Conservation (phyloP, 805 yeast genomes). For the Dipodascus geniculatus region DNA sequence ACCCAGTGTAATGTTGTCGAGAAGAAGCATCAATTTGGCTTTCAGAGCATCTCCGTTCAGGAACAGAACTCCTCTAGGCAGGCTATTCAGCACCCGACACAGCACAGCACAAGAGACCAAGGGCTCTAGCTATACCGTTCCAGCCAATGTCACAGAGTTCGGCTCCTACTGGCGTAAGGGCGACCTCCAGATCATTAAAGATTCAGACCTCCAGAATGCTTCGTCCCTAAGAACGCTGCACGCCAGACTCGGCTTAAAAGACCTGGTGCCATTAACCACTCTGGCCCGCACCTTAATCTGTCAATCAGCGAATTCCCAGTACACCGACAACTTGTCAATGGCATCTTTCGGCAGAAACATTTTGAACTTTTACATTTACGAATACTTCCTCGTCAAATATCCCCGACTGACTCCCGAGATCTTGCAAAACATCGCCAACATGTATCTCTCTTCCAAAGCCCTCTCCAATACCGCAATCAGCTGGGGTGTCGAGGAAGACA, state of each 20-base stretch:
- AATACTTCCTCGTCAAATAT: conserved; percentile 58
- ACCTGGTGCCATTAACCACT: conserved; percentile 44
- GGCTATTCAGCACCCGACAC: no score
- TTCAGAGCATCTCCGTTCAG: not conserved
- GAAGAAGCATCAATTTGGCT: not conserved
- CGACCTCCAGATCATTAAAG: conserved; percentile 27
- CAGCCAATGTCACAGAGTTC: conserved; percentile 22
- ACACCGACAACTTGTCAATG: conserved; percentile 67
- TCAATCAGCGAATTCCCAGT: conserved; percentile 30
- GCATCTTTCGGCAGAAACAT: conserved; percentile 73
- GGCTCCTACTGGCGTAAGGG: conserved; percentile 24
- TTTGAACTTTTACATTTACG: conserved; percentile 63
- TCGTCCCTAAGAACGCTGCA: conserved; percentile 74
- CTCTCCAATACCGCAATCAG: conserved; percentile 52
- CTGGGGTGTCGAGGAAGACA: conserved; percentile 88
- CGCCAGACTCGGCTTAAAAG: conserved; percentile 47
- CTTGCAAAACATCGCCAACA: conserved; percentile 61
- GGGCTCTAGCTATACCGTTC: conserved; percentile 8
- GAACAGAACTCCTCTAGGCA: no score
- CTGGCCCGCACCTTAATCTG: conserved; percentile 76
- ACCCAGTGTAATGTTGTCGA: not conserved
- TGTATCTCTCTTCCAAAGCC: conserved; percentile 58
- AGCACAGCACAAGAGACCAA: not conserved
- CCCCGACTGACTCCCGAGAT: conserved; percentile 85
- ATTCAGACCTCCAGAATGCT: conserved; percentile 43